These are phyloP conservation scores for Colletotrichum limetticola DNA, from an alignment of 2,329 filamentous ascomycete species.

Conservation along the genomic window DNA sequence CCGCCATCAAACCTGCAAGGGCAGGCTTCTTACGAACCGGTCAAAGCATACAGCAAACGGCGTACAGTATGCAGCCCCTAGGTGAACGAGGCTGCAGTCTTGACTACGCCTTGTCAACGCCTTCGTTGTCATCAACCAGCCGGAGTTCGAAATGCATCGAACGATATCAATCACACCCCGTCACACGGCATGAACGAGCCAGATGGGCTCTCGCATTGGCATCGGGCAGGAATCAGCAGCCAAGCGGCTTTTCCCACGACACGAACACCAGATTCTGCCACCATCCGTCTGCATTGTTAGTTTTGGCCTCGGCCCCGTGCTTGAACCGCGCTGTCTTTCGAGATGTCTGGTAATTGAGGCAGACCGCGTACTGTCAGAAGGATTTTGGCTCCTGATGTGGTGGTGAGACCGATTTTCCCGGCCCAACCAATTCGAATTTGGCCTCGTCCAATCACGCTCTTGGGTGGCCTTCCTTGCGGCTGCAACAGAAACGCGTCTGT, in stretches of 20 bases:
- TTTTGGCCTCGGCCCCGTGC: background rate
- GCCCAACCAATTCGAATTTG: conserved; percentile 36
- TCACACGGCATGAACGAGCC: conserved; percentile 19
- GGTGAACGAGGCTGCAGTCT: background rate
- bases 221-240: background rate
- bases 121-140: background rate
- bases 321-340: background rate
- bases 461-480: conserved; percentile 40
- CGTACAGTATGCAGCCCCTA: background rate
- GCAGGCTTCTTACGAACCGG: background rate
- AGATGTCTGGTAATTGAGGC: background rate
- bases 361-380: conserved; percentile 21
- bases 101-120: background rate
- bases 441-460: conserved; percentile 43
- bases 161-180: background rate
- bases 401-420: conserved; percentile 36
- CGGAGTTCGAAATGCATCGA: background rate
- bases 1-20: background rate
- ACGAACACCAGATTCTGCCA: conserved; percentile 28
- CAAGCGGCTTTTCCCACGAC: background rate
- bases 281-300: conserved; percentile 3
- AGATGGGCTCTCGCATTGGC: background rate
- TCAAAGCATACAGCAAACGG: background rate
- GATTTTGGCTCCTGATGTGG: conserved; percentile 2
- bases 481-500: conserved; percentile 44